Conservation (phyloP, 768 basidiomycete genomes). For the Asterophora parasitica region DNA sequence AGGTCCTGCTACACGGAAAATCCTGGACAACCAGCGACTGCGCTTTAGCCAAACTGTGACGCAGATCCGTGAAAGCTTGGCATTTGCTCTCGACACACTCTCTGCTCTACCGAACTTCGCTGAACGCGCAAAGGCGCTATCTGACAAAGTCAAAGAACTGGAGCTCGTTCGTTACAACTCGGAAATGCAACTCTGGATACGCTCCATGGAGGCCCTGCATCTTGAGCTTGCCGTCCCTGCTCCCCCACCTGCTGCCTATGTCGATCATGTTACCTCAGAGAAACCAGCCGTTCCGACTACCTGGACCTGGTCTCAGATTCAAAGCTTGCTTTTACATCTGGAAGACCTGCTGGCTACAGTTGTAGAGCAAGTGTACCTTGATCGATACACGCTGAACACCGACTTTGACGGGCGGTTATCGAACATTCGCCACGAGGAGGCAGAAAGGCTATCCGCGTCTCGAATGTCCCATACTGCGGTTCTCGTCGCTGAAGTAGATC, state of each 20-base stretch:
- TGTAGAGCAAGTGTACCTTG: not conserved
- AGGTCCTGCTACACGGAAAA: not conserved
- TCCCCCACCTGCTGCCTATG: too few relatives aligned
- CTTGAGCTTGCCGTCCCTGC: not conserved
- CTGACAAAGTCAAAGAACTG: not conserved
- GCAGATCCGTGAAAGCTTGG: not conserved
- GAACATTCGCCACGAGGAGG: not conserved
- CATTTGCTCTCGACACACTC: not conserved
- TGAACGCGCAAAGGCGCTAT: not conserved
- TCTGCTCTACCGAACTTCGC: not conserved
- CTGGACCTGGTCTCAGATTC: slow-evolving; percentile 10
- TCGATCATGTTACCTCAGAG: not conserved
- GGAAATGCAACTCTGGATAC: slow-evolving; percentile 6
- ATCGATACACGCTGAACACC: not conserved
- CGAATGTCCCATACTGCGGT: not conserved
- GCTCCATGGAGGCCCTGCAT: not conserved
- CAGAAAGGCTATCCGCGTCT: too few relatives aligned
- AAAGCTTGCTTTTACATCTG: not conserved
- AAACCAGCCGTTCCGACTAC: not conserved
- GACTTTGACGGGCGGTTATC: not conserved
- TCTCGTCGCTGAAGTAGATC: not conserved
- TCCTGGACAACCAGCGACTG: slow-evolving; percentile 3
- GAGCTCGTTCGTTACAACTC: not conserved
- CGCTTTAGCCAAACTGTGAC: not conserved
- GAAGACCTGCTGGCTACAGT: not conserved